Evolutionary conservation across 306 rosid species (phyloP).

Genomic region (Vigna mungo): DNA sequence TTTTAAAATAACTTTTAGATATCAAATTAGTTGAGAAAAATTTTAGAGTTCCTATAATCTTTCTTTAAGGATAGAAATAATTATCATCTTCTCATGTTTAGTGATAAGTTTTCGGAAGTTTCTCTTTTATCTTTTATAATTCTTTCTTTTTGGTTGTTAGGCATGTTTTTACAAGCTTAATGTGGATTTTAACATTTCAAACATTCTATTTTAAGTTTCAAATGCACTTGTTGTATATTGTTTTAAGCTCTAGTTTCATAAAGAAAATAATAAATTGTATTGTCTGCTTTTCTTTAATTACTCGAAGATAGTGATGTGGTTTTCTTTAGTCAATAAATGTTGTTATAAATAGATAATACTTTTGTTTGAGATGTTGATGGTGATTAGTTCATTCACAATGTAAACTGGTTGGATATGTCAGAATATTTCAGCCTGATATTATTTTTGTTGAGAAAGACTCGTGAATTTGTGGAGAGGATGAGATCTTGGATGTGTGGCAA

Average conservation of each 20-base stretch:
- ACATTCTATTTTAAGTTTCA: constrained; percentile 1
- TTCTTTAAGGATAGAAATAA: no score
- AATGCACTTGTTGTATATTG: no score
- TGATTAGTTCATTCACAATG: constrained; percentile 34
- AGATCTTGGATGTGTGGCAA: constrained; percentile 52
- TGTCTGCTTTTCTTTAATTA: no score
- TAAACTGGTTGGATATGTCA: constrained; percentile 54
- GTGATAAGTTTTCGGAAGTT: no score
- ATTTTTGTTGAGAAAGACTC: constrained; percentile 88
- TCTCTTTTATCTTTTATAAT: no score
- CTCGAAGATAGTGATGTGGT: not conserved
- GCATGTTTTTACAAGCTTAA: not conserved
- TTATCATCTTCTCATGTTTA: no score
- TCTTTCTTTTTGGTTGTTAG: not conserved
- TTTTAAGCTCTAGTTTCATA: no score
- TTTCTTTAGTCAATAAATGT: not conserved
- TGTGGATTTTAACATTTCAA: not conserved
- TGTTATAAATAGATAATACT: not conserved
- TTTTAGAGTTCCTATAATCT: no score
- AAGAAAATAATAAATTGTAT: no score
- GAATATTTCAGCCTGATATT: constrained; percentile 76
- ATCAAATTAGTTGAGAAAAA: no score
- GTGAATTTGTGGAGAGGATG: constrained; percentile 77
- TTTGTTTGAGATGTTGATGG: not conserved
- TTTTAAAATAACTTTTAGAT: no score